These are phyloP conservation scores for Cryphonectria carpinicola DNA, from an alignment of 2,329 filamentous ascomycete species.

Conservation along the genomic window DNA sequence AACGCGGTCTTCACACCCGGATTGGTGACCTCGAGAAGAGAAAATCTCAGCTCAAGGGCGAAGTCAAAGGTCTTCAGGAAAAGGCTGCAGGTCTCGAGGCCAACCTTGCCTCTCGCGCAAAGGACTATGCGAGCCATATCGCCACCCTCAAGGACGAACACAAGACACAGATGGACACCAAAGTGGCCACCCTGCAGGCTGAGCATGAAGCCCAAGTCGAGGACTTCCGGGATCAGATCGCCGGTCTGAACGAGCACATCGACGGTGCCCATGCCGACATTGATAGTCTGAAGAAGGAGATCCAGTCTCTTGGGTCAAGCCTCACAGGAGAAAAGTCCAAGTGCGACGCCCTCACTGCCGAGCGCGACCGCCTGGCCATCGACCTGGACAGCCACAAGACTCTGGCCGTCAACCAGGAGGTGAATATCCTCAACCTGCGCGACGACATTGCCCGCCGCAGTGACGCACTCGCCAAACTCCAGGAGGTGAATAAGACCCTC, in stretches of 20 bases:
- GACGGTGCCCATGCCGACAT: slow-evolving; percentile 26
- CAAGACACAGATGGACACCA: slow-evolving; percentile 19
- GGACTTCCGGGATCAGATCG: slow-evolving; percentile 25
- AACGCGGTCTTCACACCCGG: slow-evolving; percentile 19
- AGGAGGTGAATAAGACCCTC: slow-evolving; percentile 24
- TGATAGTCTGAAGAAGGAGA: slow-evolving; percentile 14
- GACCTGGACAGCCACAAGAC: slow-evolving; percentile 24
- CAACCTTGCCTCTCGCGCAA: slow-evolving; percentile 21
- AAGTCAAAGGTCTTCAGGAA: slow-evolving; percentile 21
- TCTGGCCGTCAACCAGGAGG: slow-evolving; percentile 23
- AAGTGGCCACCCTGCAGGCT: slow-evolving; percentile 13
- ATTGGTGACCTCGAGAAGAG: slow-evolving; percentile 30
- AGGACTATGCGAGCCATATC: slow-evolving; percentile 22
- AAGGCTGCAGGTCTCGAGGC: slow-evolving; percentile 15
- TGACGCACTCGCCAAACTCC: slow-evolving; percentile 22
- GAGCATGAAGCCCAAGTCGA: slow-evolving; percentile 17
- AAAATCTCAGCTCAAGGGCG: slow-evolving; percentile 15
- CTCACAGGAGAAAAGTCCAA: slow-evolving; percentile 19
- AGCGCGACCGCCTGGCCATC: slow-evolving; percentile 19
- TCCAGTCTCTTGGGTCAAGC: slow-evolving; percentile 12
- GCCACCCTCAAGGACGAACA: slow-evolving; percentile 23
- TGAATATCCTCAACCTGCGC: slow-evolving; percentile 23
- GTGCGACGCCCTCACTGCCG: slow-evolving; percentile 13
- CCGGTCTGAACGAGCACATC: slow-evolving; percentile 25
- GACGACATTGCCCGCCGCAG: slow-evolving; percentile 17